A percentile compares a stretch with the other conserved stretches of the same genome.
phyloP scores from a whole-genome alignment of 163 green algal genomes.

The Volvox carteri region DNA sequence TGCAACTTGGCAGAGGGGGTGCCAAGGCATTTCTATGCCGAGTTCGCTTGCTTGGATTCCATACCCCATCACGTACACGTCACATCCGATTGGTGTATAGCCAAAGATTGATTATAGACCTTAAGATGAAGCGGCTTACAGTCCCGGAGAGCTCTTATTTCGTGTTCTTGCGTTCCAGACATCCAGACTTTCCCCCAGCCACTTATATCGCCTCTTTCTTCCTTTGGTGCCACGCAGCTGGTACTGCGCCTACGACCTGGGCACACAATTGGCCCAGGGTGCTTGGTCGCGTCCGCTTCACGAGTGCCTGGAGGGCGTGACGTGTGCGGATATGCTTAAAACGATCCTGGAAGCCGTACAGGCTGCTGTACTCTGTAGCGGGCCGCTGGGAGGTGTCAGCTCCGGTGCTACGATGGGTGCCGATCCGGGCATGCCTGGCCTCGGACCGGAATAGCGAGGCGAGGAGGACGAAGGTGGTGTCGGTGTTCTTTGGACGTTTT shows the following conservation, averaged over 20 bases:
- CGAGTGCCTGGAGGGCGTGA: slow-evolving; percentile 47
- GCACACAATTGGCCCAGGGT: slow-evolving; percentile 39
- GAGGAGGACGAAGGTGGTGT: not conserved
- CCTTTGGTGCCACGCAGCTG: slow-evolving; percentile 8
- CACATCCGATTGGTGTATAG: too few relatives aligned
- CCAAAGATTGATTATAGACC: too few relatives aligned
- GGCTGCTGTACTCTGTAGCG: not conserved
- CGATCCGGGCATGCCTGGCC: not conserved
- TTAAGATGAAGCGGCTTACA: too few relatives aligned
- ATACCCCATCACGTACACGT: too few relatives aligned
- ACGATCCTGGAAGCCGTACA: slow-evolving; percentile 56
- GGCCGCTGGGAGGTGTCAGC: not conserved
- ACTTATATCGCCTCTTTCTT: too few relatives aligned
- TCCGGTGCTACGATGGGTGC: not conserved
- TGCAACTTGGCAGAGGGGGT: too few relatives aligned
- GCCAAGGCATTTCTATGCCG: too few relatives aligned
- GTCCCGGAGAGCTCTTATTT: too few relatives aligned
- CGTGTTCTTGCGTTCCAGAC: too few relatives aligned
- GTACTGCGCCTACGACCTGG: slow-evolving; percentile 54
- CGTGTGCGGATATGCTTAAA: slow-evolving; percentile 54
- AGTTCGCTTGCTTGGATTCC: too few relatives aligned
- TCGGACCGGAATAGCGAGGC: not conserved
- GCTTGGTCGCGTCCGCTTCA: slow-evolving; percentile 22
- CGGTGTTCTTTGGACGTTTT: too few relatives aligned
- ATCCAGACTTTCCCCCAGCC: too few relatives aligned